Percentiles rank a stretch among this genome's conserved stretches.
Evolutionary conservation across 176 grass and related monocot species (phyloP).

Genomic region (Eremochloa ophiuroides): DNA sequence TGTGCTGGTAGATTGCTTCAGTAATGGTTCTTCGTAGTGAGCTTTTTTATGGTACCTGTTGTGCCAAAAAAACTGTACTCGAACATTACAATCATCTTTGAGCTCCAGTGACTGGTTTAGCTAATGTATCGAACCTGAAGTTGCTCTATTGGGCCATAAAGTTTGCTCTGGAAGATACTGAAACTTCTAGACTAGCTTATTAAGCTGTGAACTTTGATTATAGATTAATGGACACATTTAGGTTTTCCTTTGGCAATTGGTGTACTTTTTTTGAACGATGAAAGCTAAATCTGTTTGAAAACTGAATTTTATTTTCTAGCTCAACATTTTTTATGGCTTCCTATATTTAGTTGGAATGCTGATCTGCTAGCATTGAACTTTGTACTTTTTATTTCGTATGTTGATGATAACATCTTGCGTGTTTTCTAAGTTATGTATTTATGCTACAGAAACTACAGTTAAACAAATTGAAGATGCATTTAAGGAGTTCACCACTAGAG

Average conservation of each 20-base stretch:
- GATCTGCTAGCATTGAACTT: not conserved
- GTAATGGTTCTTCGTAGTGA: not conserved
- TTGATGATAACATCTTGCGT: not conserved
- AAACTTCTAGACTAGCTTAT: not conserved
- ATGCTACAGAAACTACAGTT: slow-evolving; percentile 19
- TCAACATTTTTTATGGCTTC: not conserved
- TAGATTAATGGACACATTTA: not conserved
- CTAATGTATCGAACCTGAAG: not conserved
- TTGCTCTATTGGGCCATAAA: not conserved
- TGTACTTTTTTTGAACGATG: not conserved
- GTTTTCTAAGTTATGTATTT: not conserved
- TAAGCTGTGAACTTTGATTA: not conserved
- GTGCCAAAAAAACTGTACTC: not conserved
- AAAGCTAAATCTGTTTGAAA: not conserved
- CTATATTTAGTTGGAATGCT: not conserved
- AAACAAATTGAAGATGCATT: slow-evolving; percentile 32
- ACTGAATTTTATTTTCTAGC: not conserved
- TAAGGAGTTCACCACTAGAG: too few relatives aligned
- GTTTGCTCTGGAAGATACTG: not conserved
- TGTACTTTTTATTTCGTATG: not conserved
- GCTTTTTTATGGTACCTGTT: not conserved
- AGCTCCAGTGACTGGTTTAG: not conserved
- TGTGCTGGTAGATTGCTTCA: not conserved
- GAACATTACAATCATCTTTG: not conserved
- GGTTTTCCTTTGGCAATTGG: not conserved